Evolutionary conservation across 768 basidiomycete species (phyloP), one percentile per base, ranked within the genome.

Genomic region (Boletus rubescentipes): DNA sequence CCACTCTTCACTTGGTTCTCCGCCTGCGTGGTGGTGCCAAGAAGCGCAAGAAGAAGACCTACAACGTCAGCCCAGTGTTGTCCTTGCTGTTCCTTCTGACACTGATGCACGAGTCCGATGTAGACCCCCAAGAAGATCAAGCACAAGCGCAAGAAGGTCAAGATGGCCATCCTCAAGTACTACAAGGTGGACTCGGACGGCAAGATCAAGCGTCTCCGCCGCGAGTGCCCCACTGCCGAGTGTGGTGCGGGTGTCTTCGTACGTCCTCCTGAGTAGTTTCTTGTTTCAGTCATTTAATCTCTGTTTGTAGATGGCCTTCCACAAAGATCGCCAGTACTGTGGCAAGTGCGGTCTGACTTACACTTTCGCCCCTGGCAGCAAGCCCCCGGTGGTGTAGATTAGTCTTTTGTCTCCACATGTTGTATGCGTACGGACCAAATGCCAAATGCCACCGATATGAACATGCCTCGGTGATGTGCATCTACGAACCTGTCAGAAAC

Each of bases 1-100:
- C 94, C 31, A 98, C 96, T 57, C 89, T 99, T 55, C 96, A 98
- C 77, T 75, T 98, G 62, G 96, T 98, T 61, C 87, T 98, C 65
- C 90, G 97, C 68, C 90, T 99, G 49, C 92, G 95, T 77, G 97
- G 97, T 82, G 97, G 97, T 84, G 93, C 87, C 63, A 98, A 98
- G 87, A 98, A 98, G 86, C 88, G 96, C 75, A 98, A 98, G 87
- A 99, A 98, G 84, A 98, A 98, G 85, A 94, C 93, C 51, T 98
- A 98, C 89, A 94, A 87, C 79, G 91, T 93, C 45, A 46, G 87
- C 78, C 2, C 26, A n/a, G 44, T 18, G 2, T 31, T n/a, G 9
- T 34, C 8, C 46, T 23, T 36, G 14, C 14, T 14, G 15, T 34
- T n/a, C 29, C 20, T 46, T 20, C 49, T 16, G 31, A 55, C 30